phyloP scores from a whole-genome alignment of 129 eudicot genomes.

The Flaveria brownii region DNA sequence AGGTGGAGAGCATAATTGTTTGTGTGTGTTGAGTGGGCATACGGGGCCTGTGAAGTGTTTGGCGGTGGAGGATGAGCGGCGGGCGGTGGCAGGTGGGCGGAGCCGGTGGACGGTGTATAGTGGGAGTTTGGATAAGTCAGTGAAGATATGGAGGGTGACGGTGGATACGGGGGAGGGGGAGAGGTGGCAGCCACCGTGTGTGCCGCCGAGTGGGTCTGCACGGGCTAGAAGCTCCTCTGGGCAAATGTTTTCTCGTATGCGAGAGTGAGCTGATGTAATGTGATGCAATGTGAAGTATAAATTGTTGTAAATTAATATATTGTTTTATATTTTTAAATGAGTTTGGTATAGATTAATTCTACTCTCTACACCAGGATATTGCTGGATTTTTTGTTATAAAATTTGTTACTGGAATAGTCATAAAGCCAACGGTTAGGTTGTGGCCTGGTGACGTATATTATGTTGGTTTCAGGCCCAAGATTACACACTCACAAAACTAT shows the following conservation, averaged over 20 bases:
- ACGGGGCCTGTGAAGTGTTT: constrained; percentile 83
- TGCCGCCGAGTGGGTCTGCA: not conserved
- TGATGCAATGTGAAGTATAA: not conserved
- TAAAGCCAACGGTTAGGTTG: no score
- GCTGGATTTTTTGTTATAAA: no score
- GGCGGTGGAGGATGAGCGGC: constrained; percentile 64
- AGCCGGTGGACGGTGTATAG: constrained; percentile 60
- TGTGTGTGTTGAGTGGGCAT: constrained; percentile 63
- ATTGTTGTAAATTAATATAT: not conserved
- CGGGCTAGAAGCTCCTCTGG: constrained; percentile 30
- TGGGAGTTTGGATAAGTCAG: constrained; percentile 82
- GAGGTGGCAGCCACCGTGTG: constrained; percentile 19
- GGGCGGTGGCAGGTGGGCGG: not conserved
- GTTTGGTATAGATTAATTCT: not conserved
- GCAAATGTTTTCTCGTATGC: constrained; percentile 25
- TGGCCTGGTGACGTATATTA: no score
- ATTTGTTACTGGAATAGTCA: no score
- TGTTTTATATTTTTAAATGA: not conserved
- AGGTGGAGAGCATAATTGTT: constrained; percentile 41
- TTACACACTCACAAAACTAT: no score
- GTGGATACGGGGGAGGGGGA: constrained; percentile 21
- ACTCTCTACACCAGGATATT: no score
- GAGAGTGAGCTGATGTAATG: constrained; percentile 18
- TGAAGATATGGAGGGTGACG: constrained; percentile 76
- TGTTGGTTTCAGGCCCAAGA: no score